Conservation (phyloP, 495 filamentous ascomycete species). For the Talaromyces borbonicus region DNA sequence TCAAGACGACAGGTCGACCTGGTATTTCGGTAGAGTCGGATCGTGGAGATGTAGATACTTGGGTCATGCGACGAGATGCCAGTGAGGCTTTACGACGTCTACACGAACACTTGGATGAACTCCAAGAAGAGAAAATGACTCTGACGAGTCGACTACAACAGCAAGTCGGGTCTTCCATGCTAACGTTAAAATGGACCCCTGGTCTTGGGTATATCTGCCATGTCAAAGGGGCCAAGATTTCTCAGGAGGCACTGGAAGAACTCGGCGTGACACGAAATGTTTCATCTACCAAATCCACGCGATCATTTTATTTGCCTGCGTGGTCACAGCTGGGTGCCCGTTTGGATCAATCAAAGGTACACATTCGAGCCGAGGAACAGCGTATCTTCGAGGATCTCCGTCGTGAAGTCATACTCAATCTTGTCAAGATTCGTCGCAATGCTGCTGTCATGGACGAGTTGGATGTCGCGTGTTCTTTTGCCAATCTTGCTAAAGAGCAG, state of each 20-base stretch:
- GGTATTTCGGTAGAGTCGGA: constrained; percentile 22
- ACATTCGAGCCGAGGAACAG: constrained; percentile 73
- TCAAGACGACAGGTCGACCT: constrained; percentile 21
- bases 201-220: constrained; percentile 82
- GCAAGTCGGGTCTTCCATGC: constrained; percentile 42
- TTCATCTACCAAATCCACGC: constrained; percentile 70
- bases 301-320: constrained; percentile 69
- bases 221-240: constrained; percentile 68
- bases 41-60: constrained; percentile 44
- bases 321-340: constrained; percentile 73
- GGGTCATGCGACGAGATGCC: constrained; percentile 76
- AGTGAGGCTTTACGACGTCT: constrained; percentile 53
- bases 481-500: constrained; percentile 64
- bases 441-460: constrained; percentile 84
- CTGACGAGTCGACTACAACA: constrained; percentile 53
- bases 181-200: constrained; percentile 77
- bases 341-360: constrained; percentile 62
- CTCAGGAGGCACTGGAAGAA: constrained; percentile 33
- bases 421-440: constrained; percentile 78
- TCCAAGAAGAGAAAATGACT: constrained; percentile 46
- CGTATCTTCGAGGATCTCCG: constrained; percentile 62
- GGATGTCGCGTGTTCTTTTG: constrained; percentile 79
- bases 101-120: constrained; percentile 50
- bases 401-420: constrained; percentile 60
- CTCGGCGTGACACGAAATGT: constrained; percentile 48